Base-by-base conservation (phyloP, 257 asterid species). In the Phtheirospermum japonicum region DNA sequence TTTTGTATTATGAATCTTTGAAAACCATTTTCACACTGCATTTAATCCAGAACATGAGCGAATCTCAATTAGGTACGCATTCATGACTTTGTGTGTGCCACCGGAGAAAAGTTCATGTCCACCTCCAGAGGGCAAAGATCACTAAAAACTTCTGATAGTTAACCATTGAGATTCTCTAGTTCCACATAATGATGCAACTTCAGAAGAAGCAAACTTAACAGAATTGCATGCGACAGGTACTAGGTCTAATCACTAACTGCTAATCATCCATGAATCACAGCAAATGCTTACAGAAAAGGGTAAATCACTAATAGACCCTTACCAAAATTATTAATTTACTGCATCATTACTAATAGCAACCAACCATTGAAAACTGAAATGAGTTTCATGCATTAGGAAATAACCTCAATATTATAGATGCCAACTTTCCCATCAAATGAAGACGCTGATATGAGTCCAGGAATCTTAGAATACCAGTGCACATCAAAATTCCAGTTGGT, bases 351-450 rank as follows among this genome's bases (percentile, higher is more conserved):
- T 23, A 26, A 51, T 32, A 65, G 36, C 6, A 54, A 49, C 9
- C 37, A 39, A 57, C 46, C 45, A 59, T 14, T 11, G 32, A 53
- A 42, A 46, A 61, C 34, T 9, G 10, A 57, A 37, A 68, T 34
- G 67, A 52, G 64, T 68, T 70, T 59, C 34, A 62, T 13, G 28
- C 16, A 17, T 31, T 10, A 57, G 18, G 50, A 66, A 74, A 76
- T 65, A 46, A 87, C 99, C 99, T 93, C 96, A 52, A 93, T 82
- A 74, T 89, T 93, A 67, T 89, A 87, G 63, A 93, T 81, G 72
- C 97, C 97, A 60, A 93, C 83, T 77, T 85, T 93, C 68, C 99
- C 99, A 78, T 93, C 99, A 78, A 85, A 93, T 16, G 99, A 93
- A 62, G 99, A 93, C 64, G 99, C 95, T 64, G 97, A 89, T 73